phyloP scores from a whole-genome alignment of 2,329 filamentous ascomycete species.

The Hymenoscyphus infarciens region DNA sequence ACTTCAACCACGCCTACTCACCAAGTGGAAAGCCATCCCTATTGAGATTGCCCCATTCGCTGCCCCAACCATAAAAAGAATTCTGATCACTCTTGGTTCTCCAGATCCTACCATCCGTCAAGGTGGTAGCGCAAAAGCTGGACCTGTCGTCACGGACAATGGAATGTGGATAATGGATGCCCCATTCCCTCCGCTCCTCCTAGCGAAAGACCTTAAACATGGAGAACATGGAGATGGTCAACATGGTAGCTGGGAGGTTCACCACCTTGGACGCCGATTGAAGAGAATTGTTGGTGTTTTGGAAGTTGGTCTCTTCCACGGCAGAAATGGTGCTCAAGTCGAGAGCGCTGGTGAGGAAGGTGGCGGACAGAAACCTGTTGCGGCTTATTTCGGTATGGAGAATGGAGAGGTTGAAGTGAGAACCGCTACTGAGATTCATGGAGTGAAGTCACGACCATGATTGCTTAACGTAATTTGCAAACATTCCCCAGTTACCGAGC shows the following conservation, averaged over 20 bases:
- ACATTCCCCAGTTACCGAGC: background rate
- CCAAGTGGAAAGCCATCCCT: conserved; percentile 79
- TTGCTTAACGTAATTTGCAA: background rate
- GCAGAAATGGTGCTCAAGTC: conserved; percentile 70
- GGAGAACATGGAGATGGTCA: conserved; percentile 49
- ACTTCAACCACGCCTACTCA: conserved; percentile 70
- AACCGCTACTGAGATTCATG: conserved; percentile 36
- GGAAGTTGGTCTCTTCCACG: conserved; percentile 88
- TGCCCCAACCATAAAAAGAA: conserved; percentile 69
- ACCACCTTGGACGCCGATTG: conserved; percentile 67
- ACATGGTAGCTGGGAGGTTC: conserved; percentile 75
- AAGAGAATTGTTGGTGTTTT: conserved; percentile 82
- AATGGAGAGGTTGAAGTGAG: conserved; percentile 64
- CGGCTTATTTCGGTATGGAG: conserved; percentile 91
- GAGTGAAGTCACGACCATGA: conserved; percentile 30
- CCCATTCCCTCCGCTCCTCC: conserved; percentile 72
- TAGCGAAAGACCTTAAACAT: conserved; percentile 49
- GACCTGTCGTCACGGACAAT: conserved; percentile 81
- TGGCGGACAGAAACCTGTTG: conserved; percentile 85
- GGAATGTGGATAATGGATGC: conserved; percentile 90
- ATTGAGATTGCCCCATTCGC: conserved; percentile 91
- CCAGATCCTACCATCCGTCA: conserved; percentile 66
- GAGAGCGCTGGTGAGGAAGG: conserved; percentile 54
- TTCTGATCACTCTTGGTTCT: conserved; percentile 71
- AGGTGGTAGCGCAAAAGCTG: conserved; percentile 72